These are phyloP conservation scores for Talaromyces sp. DNA, from an alignment of 2,329 filamentous ascomycete species.

Conservation along the genomic window DNA sequence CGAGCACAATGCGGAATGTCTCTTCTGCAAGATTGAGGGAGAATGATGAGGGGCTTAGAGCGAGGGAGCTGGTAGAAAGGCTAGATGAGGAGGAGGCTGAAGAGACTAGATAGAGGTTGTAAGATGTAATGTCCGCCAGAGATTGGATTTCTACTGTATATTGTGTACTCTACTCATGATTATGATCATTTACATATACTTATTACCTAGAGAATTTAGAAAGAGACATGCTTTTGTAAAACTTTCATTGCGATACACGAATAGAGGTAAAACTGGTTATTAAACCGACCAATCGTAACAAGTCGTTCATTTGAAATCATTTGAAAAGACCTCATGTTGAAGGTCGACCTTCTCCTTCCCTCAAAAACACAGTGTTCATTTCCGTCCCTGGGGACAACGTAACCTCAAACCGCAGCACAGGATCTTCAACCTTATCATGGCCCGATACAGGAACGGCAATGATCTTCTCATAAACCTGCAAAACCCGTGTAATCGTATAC, in stretches of 20 bases:
- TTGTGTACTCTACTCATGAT: neutral
- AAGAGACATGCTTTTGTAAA: neutral
- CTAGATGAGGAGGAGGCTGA: constrained; percentile 33
- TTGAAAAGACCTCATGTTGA: neutral
- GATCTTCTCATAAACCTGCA: constrained; percentile 42
- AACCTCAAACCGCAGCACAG: constrained; percentile 36
- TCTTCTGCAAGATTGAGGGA: constrained; percentile 18
- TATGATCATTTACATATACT: neutral
- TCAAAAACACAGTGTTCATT: constrained; percentile 41
- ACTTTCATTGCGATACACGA: neutral
- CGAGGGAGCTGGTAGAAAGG: constrained; percentile 36
- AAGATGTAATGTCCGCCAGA: neutral
- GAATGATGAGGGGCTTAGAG: constrained; percentile 32
- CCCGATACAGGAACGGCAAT: constrained; percentile 32
- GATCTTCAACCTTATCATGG: constrained; percentile 35
- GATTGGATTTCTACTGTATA: neutral
- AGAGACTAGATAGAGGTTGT: constrained; percentile 4
- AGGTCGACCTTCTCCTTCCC: constrained; percentile 24
- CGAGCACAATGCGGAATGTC: constrained; percentile 38
- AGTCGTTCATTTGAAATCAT: neutral
- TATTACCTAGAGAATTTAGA: neutral
- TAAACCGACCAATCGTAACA: neutral
- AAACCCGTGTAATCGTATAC: constrained; percentile 45
- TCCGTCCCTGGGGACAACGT: constrained; percentile 38
- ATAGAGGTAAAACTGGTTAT: neutral